Evolutionary conservation across 2,329 filamentous ascomycete species (phyloP), one percentile per base, ranked within the genome.

Genomic region (Claviceps monticola): DNA sequence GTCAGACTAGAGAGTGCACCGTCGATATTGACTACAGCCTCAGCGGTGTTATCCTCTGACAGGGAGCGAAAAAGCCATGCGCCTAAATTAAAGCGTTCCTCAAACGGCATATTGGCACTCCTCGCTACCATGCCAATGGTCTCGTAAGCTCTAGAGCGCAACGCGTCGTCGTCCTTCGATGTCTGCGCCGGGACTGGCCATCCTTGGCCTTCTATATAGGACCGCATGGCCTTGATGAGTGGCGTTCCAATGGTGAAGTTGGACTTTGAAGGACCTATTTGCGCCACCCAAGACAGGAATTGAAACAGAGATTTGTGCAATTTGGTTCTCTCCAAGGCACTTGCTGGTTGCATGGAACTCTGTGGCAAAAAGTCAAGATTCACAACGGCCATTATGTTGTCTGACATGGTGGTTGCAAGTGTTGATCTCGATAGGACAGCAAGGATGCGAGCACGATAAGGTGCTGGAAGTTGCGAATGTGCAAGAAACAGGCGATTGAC

Each of bases 111-210:
- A 2, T 75, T 68, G 4, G 83, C 78, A 4, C 78, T 79, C 56
- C 82, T 80, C 51, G 86, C 82, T 23, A 97, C 68, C 14, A 93
- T 77, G 0, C 91, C 93, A 41, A 97, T 88, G 0, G 87, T 89
- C 64, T 97, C 91, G 65, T 96, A 97, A 1, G 86, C 89, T 61
- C 86, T 83, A 5, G 83, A 83, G 42, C 91, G 81, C 44, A 95
- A 72, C 3, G 78, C 75, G 51, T 83, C 71, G 51, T 83, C 79
- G 47, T 84, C 80, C 11, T 73, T 66, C 2, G 77, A 75, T 13
- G 74, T 64, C 56, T 80, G 76, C 50, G 79, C 69, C 1, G 83
- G 78, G 19, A 70, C 70, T 2, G 90, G 90, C 90, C 90, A 96
- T 5, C 89, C 89, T 65, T 94, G 87, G 36, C 78, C 75, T 56